A percentile compares a stretch with the other conserved stretches of the same genome.
Conservation (phyloP, 352 stramenopile genomes). For the Blastocystis sp. region DNA sequence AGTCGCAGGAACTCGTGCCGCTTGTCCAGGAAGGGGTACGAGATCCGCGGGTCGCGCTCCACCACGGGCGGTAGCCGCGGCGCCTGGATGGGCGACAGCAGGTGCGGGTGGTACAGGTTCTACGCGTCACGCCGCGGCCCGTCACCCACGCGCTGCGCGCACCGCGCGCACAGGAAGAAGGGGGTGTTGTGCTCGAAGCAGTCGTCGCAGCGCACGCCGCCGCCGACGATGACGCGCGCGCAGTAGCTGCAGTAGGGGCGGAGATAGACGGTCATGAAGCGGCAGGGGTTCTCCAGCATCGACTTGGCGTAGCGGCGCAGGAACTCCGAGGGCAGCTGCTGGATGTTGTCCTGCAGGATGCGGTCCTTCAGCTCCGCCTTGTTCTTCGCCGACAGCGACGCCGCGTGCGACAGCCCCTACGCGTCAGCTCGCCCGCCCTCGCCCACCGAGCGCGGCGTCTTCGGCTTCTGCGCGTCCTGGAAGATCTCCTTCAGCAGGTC, state of each 20-base stretch:
- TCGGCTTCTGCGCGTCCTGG: constrained; percentile 29
- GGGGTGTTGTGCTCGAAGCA: constrained; percentile 29
- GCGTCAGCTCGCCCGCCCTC: not conserved
- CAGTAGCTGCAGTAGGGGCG: constrained; percentile 42
- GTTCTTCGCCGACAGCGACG: constrained; percentile 18
- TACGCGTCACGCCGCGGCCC: not conserved
- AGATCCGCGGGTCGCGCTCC: constrained; percentile 24
- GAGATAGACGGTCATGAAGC: constrained; percentile 61
- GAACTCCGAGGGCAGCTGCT: constrained; percentile 44
- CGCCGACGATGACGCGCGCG: constrained; percentile 4
- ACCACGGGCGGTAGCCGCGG: not conserved
- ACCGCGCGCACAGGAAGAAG: constrained; percentile 38
- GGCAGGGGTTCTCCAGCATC: constrained; percentile 57
- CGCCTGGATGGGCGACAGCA: not conserved
- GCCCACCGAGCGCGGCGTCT: not conserved
- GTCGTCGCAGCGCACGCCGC: constrained; percentile 16
- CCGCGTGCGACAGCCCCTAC: constrained; percentile 40
- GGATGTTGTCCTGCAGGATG: constrained; percentile 40
- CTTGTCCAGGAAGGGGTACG: constrained; percentile 51
- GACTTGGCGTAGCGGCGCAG: constrained; percentile 53
- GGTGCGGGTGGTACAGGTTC: constrained; percentile 30
- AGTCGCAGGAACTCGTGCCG: constrained; percentile 53
- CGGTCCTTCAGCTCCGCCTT: constrained; percentile 27
- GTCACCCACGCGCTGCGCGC: not conserved
- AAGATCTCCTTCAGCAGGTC: constrained; percentile 65